Evolutionary conservation across 179 eudicot genomes (phyloP).

Genomic region (Spergularia azorica): DNA sequence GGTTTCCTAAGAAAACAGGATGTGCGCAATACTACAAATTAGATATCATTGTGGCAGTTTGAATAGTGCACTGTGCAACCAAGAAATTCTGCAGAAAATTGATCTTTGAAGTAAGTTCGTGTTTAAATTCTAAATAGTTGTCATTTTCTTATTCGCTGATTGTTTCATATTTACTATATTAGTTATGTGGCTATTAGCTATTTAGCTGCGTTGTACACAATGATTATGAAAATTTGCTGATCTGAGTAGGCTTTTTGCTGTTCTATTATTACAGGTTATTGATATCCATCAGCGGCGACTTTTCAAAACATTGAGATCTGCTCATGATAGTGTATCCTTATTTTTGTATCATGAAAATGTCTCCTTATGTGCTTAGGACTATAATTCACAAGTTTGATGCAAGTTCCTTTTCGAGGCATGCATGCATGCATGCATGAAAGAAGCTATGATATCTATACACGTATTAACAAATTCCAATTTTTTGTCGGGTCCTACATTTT

Average conservation of each 20-base stretch:
- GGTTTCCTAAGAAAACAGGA: neutral
- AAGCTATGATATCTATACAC: too few species aligned
- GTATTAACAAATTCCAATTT: too few species aligned
- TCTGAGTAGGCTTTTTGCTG: constrained; percentile 25
- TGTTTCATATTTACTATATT: neutral
- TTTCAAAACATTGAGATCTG: constrained; percentile 86
- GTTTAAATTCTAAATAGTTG: neutral
- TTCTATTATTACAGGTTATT: constrained; percentile 63
- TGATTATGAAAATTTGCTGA: neutral
- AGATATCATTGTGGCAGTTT: neutral
- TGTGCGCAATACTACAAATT: neutral
- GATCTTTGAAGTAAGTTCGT: neutral
- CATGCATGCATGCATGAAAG: too few species aligned
- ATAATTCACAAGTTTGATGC: too few species aligned
- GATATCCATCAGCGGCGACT: constrained; percentile 71
- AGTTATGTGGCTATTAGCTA: neutral
- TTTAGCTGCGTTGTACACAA: neutral
- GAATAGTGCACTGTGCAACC: neutral
- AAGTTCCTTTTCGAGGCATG: too few species aligned
- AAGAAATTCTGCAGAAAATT: neutral
- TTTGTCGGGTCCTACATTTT: too few species aligned
- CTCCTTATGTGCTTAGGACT: too few species aligned
- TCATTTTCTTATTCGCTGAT: constrained; percentile 1
- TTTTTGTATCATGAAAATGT: neutral
- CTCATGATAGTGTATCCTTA: constrained; percentile 90